Evolutionary conservation across 2,329 filamentous ascomycete genomes (phyloP), one percentile per base, ranked within the genome.

Genomic region (Trichoderma pleuroti): DNA sequence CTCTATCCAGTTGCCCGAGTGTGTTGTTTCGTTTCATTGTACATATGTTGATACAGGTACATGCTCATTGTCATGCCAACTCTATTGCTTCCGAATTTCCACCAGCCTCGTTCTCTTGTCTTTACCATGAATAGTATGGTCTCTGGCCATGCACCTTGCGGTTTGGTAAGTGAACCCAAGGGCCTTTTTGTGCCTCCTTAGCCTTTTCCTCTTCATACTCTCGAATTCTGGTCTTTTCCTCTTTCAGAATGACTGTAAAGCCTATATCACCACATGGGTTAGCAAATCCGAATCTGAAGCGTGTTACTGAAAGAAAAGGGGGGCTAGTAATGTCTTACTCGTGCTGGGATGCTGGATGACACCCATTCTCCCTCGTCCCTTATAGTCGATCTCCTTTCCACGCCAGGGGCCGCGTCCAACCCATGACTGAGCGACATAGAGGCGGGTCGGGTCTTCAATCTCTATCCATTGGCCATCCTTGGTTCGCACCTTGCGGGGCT

Each of bases 381-480:
- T 90, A 80, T 90, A 91, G 75, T 94, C 91, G 7, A 88, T 83
- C 59, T 85, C 83, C 72, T 82, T 82, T 30, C 80, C 82, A 71
- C 87, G 86, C 80, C 85, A 91, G 1, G 86, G 85, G 0, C 93
- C 93, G 74, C 92, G 90, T 68, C 92, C 93, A 57, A 97, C 93
- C 95, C 95, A 99, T 5, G 94, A 93, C 82, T 98, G 90, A 68
- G 94, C 92, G 75, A 99, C 87, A 80, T 98, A 99, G 74, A 98
- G 91, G 71, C 88, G 87, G n/a, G 92, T 92, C 1, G 91, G 90
- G 77, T 98, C 92, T 34, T 82, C 82, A 28, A 97, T 86, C 49
- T 87, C 86, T 74, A 94, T 84, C 80, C 88, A 90, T 79, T 89
- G 90, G 75, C 93, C 93, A 71, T 93, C 88, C 82, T 93, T 93